Conservation (phyloP, 805 yeast species). For the Huiozyma sinensis region DNA sequence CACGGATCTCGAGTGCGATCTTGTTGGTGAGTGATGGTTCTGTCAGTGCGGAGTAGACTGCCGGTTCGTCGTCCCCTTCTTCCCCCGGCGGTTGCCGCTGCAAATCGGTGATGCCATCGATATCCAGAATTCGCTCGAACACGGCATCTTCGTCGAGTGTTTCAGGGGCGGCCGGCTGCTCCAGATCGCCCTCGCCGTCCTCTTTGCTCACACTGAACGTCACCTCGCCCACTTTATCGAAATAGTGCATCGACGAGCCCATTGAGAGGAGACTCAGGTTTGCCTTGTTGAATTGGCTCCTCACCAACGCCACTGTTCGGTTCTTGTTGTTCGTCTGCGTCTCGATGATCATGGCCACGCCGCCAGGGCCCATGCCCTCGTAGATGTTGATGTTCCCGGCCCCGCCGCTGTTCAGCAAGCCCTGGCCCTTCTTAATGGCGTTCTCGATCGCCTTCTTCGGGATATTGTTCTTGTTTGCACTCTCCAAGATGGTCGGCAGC, state of each 20-base stretch:
- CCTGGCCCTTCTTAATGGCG: conserved; percentile 68
- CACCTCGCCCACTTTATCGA: conserved; percentile 69
- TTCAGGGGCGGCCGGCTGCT: too few species aligned
- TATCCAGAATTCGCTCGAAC: conserved; percentile 65
- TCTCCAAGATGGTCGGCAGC: conserved; percentile 57
- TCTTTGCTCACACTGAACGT: conserved; percentile 35
- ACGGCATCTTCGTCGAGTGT: conserved; percentile 39
- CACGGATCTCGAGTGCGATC: conserved; percentile 42
- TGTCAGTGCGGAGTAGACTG: conserved; percentile 30
- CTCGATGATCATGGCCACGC: conserved; percentile 75
- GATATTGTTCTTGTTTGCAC: conserved; percentile 64
- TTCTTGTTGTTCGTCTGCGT: conserved; percentile 84
- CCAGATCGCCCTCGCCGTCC: conserved; percentile 33
- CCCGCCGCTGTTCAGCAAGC: conserved; percentile 35
- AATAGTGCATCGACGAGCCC: conserved; percentile 70
- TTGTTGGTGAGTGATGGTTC: conserved; percentile 53
- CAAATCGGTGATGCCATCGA: conserved; percentile 65
- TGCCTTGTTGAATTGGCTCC: conserved; percentile 57
- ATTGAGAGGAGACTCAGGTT: conserved; percentile 35
- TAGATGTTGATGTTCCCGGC: conserved; percentile 51
- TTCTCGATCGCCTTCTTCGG: conserved; percentile 77
- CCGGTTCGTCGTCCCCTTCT: conserved; percentile 24
- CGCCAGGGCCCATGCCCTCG: conserved; percentile 91
- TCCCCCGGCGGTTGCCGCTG: conserved; percentile 35
- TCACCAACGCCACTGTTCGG: conserved; percentile 64